These are phyloP conservation scores for Citrus mangshanensis DNA, from an alignment of 345 rosid species.

Conservation along the genomic window DNA sequence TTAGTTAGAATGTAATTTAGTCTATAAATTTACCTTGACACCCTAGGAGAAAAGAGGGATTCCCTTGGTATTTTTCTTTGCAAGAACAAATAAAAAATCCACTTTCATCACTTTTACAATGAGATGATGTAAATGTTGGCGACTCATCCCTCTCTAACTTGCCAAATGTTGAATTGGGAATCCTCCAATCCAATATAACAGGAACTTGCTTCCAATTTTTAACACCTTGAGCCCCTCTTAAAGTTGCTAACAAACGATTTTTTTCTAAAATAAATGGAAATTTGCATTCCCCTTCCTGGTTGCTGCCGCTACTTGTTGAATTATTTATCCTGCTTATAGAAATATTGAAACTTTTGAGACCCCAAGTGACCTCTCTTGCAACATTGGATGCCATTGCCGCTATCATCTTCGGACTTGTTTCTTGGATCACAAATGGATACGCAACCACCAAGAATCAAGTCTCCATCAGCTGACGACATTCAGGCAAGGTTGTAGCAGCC, in stretches of 20 bases:
- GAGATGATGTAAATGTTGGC: background rate
- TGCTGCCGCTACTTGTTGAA: background rate
- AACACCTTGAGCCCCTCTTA: background rate
- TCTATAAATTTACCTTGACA: background rate
- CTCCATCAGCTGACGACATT: background rate
- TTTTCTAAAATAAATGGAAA: background rate
- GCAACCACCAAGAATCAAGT: background rate
- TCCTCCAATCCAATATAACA: background rate
- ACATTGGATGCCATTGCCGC: background rate
- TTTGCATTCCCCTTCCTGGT: background rate
- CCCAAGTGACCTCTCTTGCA: background rate
- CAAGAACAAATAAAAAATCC: background rate
- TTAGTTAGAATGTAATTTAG: background rate
- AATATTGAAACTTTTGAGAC: background rate
- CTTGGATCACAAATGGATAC: background rate
- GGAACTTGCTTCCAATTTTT: background rate
- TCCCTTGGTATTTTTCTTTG: background rate
- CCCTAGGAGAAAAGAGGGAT: background rate
- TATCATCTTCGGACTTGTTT: background rate
- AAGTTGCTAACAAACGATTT: background rate
- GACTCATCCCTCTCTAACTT: background rate
- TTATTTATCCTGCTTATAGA: background rate
- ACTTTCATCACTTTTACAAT: background rate
- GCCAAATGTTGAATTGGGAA: background rate
- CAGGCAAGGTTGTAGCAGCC: background rate